Conservation (phyloP, 768 basidiomycete genomes). For the Tubosaeta sp. region DNA sequence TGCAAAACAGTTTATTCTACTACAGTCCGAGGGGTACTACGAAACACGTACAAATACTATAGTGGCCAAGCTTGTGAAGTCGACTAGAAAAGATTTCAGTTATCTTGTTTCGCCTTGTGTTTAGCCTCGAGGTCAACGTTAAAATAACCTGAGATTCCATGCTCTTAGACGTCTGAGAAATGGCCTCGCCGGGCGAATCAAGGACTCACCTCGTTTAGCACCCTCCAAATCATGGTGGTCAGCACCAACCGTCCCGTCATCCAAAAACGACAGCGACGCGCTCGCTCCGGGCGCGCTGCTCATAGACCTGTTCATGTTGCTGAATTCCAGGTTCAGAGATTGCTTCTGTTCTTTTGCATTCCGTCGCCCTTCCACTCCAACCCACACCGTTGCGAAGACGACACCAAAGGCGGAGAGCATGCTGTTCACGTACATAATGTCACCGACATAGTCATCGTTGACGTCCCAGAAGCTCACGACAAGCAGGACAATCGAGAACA, state of each 20-base stretch:
- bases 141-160: background rate
- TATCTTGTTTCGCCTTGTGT: background rate
- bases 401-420: slow-evolving; percentile 4
- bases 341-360: background rate
- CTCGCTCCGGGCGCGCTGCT: background rate
- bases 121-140: background rate
- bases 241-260: background rate
- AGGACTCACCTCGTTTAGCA: no score
- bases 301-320: background rate
- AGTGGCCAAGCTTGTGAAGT: background rate
- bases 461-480: background rate
- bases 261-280: background rate
- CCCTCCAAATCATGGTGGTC: no score
- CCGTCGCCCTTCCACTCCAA: background rate
- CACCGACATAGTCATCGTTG: background rate
- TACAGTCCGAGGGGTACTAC: background rate
- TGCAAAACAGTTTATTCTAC: background rate
- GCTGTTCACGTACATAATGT: background rate
- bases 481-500: slow-evolving; percentile 17
- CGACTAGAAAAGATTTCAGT: background rate
- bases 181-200: no score
- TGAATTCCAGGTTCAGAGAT: background rate
- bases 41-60: background rate
- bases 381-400: slow-evolving; percentile 8
- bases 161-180: background rate